phyloP scores from a whole-genome alignment of 2,329 filamentous ascomycete genomes.

The Trichophyton mentagrophytes region DNA sequence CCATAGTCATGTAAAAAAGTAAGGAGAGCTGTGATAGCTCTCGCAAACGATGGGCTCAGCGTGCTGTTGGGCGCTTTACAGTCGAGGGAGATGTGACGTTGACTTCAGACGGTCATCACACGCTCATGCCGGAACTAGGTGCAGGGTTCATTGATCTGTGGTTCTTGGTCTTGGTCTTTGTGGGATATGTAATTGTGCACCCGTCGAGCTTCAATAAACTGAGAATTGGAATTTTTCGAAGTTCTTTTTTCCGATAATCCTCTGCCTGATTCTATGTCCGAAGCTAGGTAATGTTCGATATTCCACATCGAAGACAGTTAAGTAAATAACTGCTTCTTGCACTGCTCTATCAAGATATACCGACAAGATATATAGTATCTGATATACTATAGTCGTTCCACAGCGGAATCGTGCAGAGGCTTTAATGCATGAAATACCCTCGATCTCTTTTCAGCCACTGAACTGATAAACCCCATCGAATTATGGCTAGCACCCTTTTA shows the following conservation, averaged over 20 bases:
- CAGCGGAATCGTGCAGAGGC: slow-evolving; percentile 21
- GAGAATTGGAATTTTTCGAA: slow-evolving; percentile 25
- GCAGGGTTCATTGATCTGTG: background rate
- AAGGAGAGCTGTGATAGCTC: background rate
- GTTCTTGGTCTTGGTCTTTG: background rate
- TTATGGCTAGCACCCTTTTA: slow-evolving; percentile 4
- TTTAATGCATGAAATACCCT: slow-evolving; percentile 3
- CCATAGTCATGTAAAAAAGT: background rate
- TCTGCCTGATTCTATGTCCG: slow-evolving; percentile 52
- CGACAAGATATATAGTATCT: slow-evolving; percentile 52
- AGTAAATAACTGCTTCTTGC: slow-evolving; percentile 37
- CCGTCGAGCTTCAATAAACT: slow-evolving; percentile 11
- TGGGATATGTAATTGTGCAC: slow-evolving; percentile 8
- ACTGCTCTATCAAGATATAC: slow-evolving; percentile 58
- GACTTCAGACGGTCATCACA: background rate
- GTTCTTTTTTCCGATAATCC: slow-evolving; percentile 23
- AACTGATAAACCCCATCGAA: slow-evolving; percentile 1
- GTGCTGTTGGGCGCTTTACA: slow-evolving; percentile 6
- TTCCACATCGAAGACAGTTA: slow-evolving; percentile 24
- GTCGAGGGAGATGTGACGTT: background rate
- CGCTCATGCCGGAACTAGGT: slow-evolving; percentile 3
- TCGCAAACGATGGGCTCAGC: background rate
- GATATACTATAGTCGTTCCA: slow-evolving; percentile 35
- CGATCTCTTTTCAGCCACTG: slow-evolving; percentile 3
- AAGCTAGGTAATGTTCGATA: slow-evolving; percentile 53